Base-by-base conservation (phyloP, 2,329 filamentous ascomycete species). In the Penicillium hesseltinei region DNA sequence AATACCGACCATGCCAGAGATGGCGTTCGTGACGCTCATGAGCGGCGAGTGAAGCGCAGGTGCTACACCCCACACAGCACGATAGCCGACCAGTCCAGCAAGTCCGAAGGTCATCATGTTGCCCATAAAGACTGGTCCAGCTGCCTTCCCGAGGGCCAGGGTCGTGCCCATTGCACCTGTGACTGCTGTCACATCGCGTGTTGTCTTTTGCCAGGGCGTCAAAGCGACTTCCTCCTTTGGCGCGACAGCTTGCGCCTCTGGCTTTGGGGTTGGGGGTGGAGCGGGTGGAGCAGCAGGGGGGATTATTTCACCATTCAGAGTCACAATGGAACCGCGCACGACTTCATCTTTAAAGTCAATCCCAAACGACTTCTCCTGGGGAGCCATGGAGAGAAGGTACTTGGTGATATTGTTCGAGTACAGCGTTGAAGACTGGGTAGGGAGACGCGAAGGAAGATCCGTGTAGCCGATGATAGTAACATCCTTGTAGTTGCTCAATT, bases 341-440 rank as follows among this genome's bases (percentile, higher is more conserved):
- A 96, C 92, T 73, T 95, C 91, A 64, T 96, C 92, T 0, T 84
- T 82, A 4, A 95, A 79, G 65, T 95, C 90, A 45, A 96, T 81
- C 8, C 90, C 90, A 62, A 91, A 96, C 38, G 88, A 83, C 62
- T 90, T 91, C 2, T 91, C 86, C 58, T 88, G 83, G 1, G 91
- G 90, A 1, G 86, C 76, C 81, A 96, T 91, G 0, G 91, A 94
- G 10, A 96, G 81, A 29, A 96, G 78, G 56, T 92, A 89, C 71
- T 96, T 96, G 64, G 88, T 92, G 67, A 96, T 92, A 70, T 96
- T 96, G 81, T 96, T 96, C 2, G 90, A 94, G 75, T 96, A 96
- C 21, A 96, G 78, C 0, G 90, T 95, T 0, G 91, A 95, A 0
- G 91, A 91, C 73, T 96, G 92, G 0, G 91, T 95, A 0, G 92